Percentiles rank a stretch among this genome's conserved stretches.
These are phyloP conservation scores for Solidago caesia DNA, from an alignment of 129 eudicot genomes.

Conservation along the genomic window DNA sequence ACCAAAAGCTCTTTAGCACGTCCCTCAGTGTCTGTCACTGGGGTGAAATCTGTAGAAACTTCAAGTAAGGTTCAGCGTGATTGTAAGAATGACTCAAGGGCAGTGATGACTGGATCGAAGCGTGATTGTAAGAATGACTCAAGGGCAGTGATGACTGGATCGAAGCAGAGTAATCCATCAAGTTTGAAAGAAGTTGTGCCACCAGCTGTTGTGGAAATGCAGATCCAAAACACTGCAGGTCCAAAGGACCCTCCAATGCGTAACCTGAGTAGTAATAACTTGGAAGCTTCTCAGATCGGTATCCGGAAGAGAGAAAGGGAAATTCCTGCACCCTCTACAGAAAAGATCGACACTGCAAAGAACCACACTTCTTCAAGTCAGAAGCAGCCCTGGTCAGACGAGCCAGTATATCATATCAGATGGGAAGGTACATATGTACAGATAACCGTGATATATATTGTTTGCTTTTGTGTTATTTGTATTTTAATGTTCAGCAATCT, in stretches of 20 bases:
- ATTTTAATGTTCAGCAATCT: neutral
- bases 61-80: neutral
- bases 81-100: neutral
- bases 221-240: neutral
- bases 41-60: neutral
- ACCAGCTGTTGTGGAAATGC: neutral
- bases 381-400: neutral
- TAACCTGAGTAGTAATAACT: neutral
- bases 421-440: neutral
- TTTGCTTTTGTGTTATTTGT: neutral
- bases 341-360: neutral
- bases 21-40: neutral
- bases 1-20: neutral
- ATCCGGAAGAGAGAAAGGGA: too few species aligned
- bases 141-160: neutral
- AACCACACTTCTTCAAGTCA: neutral
- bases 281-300: too few species aligned
- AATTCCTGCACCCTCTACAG: neutral
- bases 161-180: conserved; percentile 9
- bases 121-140: too few species aligned
- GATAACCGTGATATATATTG: neutral
- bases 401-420: neutral
- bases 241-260: conserved; percentile 7
- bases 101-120: too few species aligned
- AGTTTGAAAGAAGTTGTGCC: neutral